Evolutionary conservation across 306 rosid species (phyloP), one percentile per base, ranked within the genome.

Genomic region (Sindora glabra): DNA sequence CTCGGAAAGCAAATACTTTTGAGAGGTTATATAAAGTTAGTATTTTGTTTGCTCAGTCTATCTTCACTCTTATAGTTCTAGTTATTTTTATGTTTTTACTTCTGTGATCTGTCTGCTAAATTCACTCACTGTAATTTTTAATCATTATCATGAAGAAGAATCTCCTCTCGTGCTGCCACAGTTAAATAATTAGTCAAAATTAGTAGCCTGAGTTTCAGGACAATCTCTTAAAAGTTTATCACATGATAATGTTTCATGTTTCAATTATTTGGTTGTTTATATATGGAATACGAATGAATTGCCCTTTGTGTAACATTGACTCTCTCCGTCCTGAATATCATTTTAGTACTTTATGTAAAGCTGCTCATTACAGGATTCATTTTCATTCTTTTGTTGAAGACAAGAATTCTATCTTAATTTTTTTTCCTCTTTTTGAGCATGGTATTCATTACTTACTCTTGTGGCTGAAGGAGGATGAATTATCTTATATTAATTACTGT

Each of bases 1-100:
- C 97, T 0, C 79, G 88, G 10, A 76, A 75, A 21, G 97, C 97
- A 2, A 83, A 76, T 51, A 79, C 83, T 51, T 91, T 87, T 52
- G 91, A 87, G 79, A 91, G 71, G 79, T 75, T 85, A 22, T 34
- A 83, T 48, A 85, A 91, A 56, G 97, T 85, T 77, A 14, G 23
- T 26, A 41, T 65, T 42, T 49, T 34, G 59, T 33, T 41, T 61
- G 50, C 32, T 68, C 19, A 27, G 37, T 59, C 41, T 46, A 26
- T 44, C n/a, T n/a, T n/a, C n/a, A n/a, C n/a, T n/a, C n/a, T n/a
- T n/a, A n/a, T n/a, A n/a, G 48, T 56, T 63, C 53, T 17, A n/a
- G 32, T 3, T 42, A 17, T 48, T 14, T 22, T 48, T 54, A 47
- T 26, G 27, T n/a, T 32, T 36, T 23, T 36, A 24, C n/a, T n/a